Percentiles rank a stretch among this genome's conserved stretches.
Conservation (phyloP, 345 rosid genomes). For the Tarenaya hassleriana region DNA sequence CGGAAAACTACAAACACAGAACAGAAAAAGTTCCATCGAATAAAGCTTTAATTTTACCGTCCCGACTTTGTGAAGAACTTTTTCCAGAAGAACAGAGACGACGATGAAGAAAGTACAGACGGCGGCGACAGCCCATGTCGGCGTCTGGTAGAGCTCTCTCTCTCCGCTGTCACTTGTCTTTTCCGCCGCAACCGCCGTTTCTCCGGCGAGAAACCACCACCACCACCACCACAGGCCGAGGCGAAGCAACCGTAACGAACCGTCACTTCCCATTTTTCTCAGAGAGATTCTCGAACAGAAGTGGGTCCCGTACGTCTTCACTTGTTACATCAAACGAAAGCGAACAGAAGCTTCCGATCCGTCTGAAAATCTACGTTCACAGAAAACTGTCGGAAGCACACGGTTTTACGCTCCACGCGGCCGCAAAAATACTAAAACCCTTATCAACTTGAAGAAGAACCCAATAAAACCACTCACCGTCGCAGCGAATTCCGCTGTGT, state of each 20-base stretch:
- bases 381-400: too few relatives aligned
- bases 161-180: conserved; percentile 19
- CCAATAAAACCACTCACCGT: too few relatives aligned
- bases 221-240: conserved; percentile 17
- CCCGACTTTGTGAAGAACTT: conserved; percentile 70
- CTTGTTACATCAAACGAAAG: too few relatives aligned
- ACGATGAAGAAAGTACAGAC: conserved; percentile 75
- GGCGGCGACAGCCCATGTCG: conserved; percentile 91
- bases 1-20: too few relatives aligned
- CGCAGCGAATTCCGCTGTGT: too few relatives aligned
- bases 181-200: conserved; percentile 26
- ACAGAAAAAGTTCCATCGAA: neutral
- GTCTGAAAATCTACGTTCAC: too few relatives aligned
- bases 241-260: conserved; percentile 18
- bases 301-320: too few relatives aligned
- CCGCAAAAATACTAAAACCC: too few relatives aligned
- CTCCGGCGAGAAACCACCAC: conserved; percentile 23
- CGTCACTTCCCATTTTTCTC: conserved; percentile 4
- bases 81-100: conserved; percentile 67
- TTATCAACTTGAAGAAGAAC: too few relatives aligned
- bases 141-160: conserved; percentile 70
- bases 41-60: conserved; percentile 30
- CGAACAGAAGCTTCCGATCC: too few relatives aligned
- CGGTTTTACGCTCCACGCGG: too few relatives aligned
- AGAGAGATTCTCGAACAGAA: too few relatives aligned